Evolutionary conservation across 345 rosid species (phyloP).

Genomic region (Cochlearia excelsa): DNA sequence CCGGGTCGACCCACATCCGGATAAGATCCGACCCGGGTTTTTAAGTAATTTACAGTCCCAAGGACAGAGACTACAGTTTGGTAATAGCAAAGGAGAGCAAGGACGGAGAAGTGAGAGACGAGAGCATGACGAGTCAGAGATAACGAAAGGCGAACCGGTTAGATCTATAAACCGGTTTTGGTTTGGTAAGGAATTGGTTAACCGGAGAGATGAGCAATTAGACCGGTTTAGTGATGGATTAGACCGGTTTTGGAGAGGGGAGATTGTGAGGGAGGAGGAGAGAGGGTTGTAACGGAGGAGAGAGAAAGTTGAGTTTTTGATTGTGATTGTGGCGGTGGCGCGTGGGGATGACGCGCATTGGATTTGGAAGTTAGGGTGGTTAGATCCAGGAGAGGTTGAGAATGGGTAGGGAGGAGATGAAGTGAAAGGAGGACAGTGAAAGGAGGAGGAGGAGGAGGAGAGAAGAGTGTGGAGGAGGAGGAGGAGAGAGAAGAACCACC

Average conservation of each 20-base stretch:
- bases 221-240: slow-evolving; percentile 1
- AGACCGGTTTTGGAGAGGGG: slow-evolving; percentile 34
- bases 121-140: slow-evolving; percentile 74
- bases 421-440: slow-evolving; percentile 68
- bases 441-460: slow-evolving; percentile 24
- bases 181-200: slow-evolving; percentile 38
- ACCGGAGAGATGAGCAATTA: slow-evolving; percentile 37
- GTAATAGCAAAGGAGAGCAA: slow-evolving; percentile 48
- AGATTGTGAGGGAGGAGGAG: slow-evolving; percentile 55
- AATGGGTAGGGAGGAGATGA: slow-evolving; percentile 66
- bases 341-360: slow-evolving; percentile 62
- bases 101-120: slow-evolving; percentile 64
- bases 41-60: slow-evolving; percentile 60
- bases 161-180: slow-evolving; percentile 49
- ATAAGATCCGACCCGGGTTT: slow-evolving; percentile 55
- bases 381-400: slow-evolving; percentile 67
- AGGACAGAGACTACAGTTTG: slow-evolving; percentile 59
- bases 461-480: slow-evolving; percentile 26
- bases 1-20: slow-evolving; percentile 55
- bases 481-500: slow-evolving; percentile 19
- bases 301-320: slow-evolving; percentile 60
- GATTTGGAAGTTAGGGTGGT: slow-evolving; percentile 76
- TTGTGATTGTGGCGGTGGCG: slow-evolving; percentile 59
- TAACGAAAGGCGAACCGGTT: slow-evolving; percentile 65
- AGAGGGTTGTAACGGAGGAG: slow-evolving; percentile 46